These are phyloP conservation scores for Penicillium bialowiezense DNA, from an alignment of 495 filamentous ascomycete genomes.

Conservation along the genomic window DNA sequence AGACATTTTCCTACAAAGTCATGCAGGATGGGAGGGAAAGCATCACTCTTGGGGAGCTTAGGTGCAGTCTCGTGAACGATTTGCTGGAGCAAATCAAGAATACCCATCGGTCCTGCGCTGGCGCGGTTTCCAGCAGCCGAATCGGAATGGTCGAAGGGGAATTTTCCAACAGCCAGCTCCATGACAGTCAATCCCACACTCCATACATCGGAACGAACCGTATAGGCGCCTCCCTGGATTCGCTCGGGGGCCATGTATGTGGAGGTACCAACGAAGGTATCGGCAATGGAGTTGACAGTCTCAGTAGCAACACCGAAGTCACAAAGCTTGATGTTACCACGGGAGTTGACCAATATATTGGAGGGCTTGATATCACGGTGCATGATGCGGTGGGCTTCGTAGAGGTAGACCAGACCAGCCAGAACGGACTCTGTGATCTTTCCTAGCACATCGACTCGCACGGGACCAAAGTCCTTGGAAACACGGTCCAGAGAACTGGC, in stretches of 20 bases:
- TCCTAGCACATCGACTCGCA: constrained; percentile 97
- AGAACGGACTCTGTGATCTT: constrained; percentile 98
- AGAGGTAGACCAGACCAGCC: constrained; percentile 90
- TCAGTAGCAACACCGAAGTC: constrained; percentile 98
- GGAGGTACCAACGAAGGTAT: constrained; percentile 96
- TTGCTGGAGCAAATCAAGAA: constrained; percentile 92
- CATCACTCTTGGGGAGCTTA: constrained; percentile 90
- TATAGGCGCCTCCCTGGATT: constrained; percentile 94
- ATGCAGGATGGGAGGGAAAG: constrained; percentile 90
- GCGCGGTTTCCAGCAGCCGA: constrained; percentile 68
- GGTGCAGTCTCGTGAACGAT: constrained; percentile 97
- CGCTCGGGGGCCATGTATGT: constrained; percentile 99
- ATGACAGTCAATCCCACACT: constrained; percentile 94
- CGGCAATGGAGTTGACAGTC: constrained; percentile 92
- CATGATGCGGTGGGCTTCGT: constrained; percentile 93
- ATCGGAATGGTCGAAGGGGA: constrained; percentile 83
- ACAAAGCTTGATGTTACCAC: constrained; percentile 92
- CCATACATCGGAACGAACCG: constrained; percentile 98
- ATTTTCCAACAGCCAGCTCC: constrained; percentile 94
- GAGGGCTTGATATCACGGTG: constrained; percentile 98
- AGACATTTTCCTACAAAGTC: constrained; percentile 97
- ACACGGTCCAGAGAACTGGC: constrained; percentile 88
- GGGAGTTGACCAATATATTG: constrained; percentile 92
- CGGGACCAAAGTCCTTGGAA: constrained; percentile 88
- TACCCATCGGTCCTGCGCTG: constrained; percentile 79